A percentile compares a stretch with the other conserved stretches of the same genome.
phyloP scores from a whole-genome alignment of 73 alveolate species.

The Paramecium biaurelia region DNA sequence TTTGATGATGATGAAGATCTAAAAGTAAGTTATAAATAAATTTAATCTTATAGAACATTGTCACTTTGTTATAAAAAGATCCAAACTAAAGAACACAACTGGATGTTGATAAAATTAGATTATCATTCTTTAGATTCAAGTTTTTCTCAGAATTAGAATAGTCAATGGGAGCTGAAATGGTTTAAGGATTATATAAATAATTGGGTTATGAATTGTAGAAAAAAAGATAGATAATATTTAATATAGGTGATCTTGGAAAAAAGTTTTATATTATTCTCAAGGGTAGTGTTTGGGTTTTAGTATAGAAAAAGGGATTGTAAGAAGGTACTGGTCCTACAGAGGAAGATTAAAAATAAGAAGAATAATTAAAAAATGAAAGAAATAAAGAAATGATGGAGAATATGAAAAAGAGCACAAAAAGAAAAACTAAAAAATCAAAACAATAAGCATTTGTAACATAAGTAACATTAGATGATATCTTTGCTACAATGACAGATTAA shows the following conservation, averaged over 20 bases:
- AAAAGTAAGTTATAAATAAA: background rate
- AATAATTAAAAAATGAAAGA: background rate
- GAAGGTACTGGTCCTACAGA: constrained; percentile 35
- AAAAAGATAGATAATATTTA: background rate
- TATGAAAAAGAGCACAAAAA: background rate
- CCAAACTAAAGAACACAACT: background rate
- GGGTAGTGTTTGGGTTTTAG: constrained; percentile 32
- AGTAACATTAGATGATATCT: background rate
- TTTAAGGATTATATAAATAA: background rate
- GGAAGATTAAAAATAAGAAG: constrained; percentile 5
- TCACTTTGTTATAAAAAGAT: background rate
- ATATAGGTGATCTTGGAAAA: constrained; percentile 19
- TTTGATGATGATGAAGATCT: background rate
- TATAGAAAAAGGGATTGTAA: constrained; percentile 5
- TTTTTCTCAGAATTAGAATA: constrained; percentile 33
- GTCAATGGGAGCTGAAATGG: constrained; percentile 41
- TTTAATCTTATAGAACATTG: background rate
- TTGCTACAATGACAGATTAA: background rate
- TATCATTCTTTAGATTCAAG: constrained; percentile 44
- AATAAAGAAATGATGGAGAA: background rate
- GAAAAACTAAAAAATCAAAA: background rate
- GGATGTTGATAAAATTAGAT: constrained; percentile 38
- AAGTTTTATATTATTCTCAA: constrained; percentile 32
- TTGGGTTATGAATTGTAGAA: constrained; percentile 3
- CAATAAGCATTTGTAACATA: background rate